Conservation (phyloP, 768 basidiomycete genomes). For the Mycena maculata region DNA sequence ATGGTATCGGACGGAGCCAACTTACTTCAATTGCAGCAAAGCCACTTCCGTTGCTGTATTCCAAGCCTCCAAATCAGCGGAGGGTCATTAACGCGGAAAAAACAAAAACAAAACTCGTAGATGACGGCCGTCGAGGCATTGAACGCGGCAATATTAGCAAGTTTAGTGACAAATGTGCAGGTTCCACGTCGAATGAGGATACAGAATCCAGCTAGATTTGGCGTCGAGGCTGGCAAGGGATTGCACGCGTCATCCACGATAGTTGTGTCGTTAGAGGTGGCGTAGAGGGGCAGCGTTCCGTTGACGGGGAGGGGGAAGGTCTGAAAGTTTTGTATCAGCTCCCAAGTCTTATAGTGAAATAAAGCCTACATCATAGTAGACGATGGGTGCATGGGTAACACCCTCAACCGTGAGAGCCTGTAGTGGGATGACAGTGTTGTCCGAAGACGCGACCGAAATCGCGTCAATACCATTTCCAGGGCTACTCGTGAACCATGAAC, state of each 20-base stretch:
- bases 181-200: conserved; percentile 69
- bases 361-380: conserved; percentile 57
- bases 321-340: conserved; percentile 2
- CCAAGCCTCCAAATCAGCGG: background rate
- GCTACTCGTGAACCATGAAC: conserved; percentile 70
- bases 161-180: conserved; percentile 61
- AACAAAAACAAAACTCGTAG: conserved; percentile 63
- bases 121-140: conserved; percentile 62
- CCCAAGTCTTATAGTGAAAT: background rate
- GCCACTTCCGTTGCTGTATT: conserved; percentile 60
- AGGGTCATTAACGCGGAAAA: too few relatives aligned
- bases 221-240: conserved; percentile 62
- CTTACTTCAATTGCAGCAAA: conserved; percentile 51
- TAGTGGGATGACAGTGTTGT: conserved; percentile 68
- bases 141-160: conserved; percentile 61
- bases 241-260: conserved; percentile 69
- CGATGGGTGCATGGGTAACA: conserved; percentile 58
- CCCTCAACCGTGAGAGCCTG: conserved; percentile 67
- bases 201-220: conserved; percentile 65
- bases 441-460: conserved; percentile 67
- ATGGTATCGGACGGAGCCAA: background rate
- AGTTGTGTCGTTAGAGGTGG: conserved; percentile 66
- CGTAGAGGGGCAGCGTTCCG: conserved; percentile 64
- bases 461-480: conserved; percentile 66
- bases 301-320: conserved; percentile 59